These are phyloP conservation scores for Boletus rufocinnamomeus DNA, from an alignment of 768 basidiomycete genomes.

Conservation along the genomic window DNA sequence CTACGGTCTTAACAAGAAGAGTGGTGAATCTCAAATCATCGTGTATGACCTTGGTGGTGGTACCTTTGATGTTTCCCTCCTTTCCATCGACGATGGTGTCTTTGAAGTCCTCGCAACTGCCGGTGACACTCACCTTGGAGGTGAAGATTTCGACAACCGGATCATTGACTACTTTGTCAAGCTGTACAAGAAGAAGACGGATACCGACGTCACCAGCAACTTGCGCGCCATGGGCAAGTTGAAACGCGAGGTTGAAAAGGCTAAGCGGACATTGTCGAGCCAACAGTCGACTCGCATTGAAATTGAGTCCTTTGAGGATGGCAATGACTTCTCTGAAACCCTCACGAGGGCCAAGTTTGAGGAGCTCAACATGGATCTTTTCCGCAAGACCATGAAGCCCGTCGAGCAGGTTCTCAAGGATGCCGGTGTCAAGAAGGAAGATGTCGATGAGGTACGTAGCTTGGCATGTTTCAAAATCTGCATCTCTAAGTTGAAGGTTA, in stretches of 20 bases:
- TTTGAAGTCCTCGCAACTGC: constrained; percentile 90
- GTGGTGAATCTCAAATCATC: constrained; percentile 91
- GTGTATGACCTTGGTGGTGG: constrained; percentile 99
- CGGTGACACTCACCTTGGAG: constrained; percentile 93
- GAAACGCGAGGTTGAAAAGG: constrained; percentile 91
- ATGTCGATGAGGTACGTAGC: constrained; percentile 75
- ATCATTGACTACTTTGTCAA: constrained; percentile 90
- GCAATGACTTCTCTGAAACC: constrained; percentile 96
- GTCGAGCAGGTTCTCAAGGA: constrained; percentile 99
- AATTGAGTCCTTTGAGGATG: constrained; percentile 94
- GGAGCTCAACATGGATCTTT: constrained; percentile 97
- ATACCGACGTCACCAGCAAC: constrained; percentile 78
- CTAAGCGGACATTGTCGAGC: constrained; percentile 89
- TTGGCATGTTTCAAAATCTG: not conserved
- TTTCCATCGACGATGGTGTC: constrained; percentile 92
- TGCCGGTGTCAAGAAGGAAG: constrained; percentile 97
- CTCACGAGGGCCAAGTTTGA: constrained; percentile 99
- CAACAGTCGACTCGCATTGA: constrained; percentile 92
- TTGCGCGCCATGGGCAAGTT: constrained; percentile 86
- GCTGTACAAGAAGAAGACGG: constrained; percentile 89
- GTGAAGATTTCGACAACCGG: constrained; percentile 95
- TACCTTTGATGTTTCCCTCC: constrained; percentile 97
- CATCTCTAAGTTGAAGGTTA: not conserved
- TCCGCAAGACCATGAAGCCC: constrained; percentile 99
- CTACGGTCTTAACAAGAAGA: constrained; percentile 97